Evolutionary conservation across 495 filamentous ascomycete species (phyloP).

Genomic region (Thermothielavioides terrestris): DNA sequence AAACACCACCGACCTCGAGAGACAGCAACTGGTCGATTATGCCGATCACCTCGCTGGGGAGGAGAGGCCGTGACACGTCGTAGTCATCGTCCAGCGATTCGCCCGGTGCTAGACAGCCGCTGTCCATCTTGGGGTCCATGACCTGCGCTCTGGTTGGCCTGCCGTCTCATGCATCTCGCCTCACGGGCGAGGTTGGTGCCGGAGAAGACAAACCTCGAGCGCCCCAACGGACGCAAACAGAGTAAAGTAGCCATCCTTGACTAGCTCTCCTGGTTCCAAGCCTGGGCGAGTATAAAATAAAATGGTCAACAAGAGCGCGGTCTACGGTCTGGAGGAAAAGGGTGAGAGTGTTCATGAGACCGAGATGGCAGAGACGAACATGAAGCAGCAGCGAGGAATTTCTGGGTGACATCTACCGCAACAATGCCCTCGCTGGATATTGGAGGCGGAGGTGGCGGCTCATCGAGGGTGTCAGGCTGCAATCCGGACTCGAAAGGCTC

Average conservation of each 20-base stretch:
- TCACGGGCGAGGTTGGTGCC: no score
- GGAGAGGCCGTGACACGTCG: slow-evolving; percentile 59
- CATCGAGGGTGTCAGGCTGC: neutral
- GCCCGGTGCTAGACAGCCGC: slow-evolving; percentile 65
- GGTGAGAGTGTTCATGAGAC: neutral
- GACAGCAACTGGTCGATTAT: slow-evolving; percentile 92
- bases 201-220: slow-evolving; percentile 60
- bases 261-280: slow-evolving; percentile 67
- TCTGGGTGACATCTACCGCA: slow-evolving; percentile 67
- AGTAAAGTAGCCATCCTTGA: slow-evolving; percentile 91
- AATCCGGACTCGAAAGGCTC: slow-evolving; percentile 15
- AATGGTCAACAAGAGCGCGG: neutral
- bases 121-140: slow-evolving; percentile 99
- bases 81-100: slow-evolving; percentile 81
- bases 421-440: slow-evolving; percentile 42
- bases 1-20: slow-evolving; percentile 57
- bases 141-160: slow-evolving; percentile 49
- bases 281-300: slow-evolving; percentile 40
- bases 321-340: no score
- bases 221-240: slow-evolving; percentile 91
- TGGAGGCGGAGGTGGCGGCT: slow-evolving; percentile 25
- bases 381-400: slow-evolving; percentile 61
- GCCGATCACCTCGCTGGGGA: slow-evolving; percentile 74
- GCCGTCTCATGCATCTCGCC: no score
- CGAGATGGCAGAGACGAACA: slow-evolving; percentile 11